Conservation (phyloP, 2,329 filamentous ascomycete species). For the Clonostachys rhizophaga region DNA sequence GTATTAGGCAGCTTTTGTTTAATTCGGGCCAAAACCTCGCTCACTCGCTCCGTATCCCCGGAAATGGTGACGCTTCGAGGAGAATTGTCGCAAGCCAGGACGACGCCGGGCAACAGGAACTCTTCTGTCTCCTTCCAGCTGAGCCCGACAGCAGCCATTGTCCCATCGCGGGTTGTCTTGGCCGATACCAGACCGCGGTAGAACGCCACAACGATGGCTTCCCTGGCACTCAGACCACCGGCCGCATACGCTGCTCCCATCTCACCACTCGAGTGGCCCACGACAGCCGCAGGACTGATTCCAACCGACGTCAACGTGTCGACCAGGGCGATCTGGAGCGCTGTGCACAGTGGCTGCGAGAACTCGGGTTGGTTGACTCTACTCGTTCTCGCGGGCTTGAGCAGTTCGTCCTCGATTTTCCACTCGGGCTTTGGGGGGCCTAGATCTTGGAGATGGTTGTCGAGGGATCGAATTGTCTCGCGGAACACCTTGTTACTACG, state of each 20-base stretch:
- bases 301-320: constrained; percentile 20
- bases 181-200: constrained; percentile 2
- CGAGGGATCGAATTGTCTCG: background rate
- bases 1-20: background rate
- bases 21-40: background rate
- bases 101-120: constrained; percentile 9
- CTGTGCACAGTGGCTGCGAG: constrained; percentile 32
- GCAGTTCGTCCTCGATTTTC: constrained; percentile 6
- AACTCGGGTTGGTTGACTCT: constrained; percentile 11
- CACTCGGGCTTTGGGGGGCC: background rate
- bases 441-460: background rate
- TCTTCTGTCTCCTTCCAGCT: constrained; percentile 11
- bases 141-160: constrained; percentile 34
- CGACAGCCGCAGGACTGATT: constrained; percentile 16
- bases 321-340: constrained; percentile 32
- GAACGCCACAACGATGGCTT: constrained; percentile 28
- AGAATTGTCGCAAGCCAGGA: constrained; percentile 38
- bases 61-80: constrained; percentile 41
- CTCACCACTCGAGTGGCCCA: constrained; percentile 32
- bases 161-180: constrained; percentile 13
- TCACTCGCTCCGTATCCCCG: constrained; percentile 25
- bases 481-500: constrained; percentile 4
- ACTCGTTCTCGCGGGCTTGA: constrained; percentile 3
- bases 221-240: constrained; percentile 25
- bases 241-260: constrained; percentile 29